Conservation (phyloP, 139 green algal genomes). For the Limnomonas spitsbergensis region DNA sequence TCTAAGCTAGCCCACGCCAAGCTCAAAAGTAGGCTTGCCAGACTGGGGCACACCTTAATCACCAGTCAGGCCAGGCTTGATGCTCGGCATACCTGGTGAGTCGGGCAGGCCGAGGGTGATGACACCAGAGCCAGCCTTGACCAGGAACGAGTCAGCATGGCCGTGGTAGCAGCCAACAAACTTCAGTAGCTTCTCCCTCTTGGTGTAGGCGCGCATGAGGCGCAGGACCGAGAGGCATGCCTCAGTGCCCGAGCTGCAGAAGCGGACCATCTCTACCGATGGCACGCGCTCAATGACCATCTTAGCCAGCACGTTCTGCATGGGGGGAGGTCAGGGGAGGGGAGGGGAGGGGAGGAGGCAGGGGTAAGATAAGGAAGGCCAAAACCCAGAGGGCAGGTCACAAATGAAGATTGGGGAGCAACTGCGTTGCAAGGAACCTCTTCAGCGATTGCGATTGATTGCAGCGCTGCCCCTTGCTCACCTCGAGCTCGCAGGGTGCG, state of each 20-base stretch:
- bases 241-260: slow-evolving; percentile 95
- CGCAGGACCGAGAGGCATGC: slow-evolving; percentile 96
- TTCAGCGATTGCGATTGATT: no score
- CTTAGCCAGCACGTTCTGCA: slow-evolving; percentile 92
- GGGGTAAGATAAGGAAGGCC: no score
- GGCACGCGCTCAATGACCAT: slow-evolving; percentile 96
- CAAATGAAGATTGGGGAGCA: no score
- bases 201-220: slow-evolving; percentile 97
- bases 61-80: neutral
- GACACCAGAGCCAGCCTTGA: slow-evolving; percentile 87
- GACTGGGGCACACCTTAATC: no score
- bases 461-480: no score
- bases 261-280: slow-evolving; percentile 98
- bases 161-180: slow-evolving; percentile 99
- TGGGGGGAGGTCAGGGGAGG: neutral
- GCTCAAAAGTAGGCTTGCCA: no score
- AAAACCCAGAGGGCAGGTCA: no score
- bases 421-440: no score
- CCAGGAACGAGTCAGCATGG: slow-evolving; percentile 93
- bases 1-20: no score
- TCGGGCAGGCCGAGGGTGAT: slow-evolving; percentile 95
- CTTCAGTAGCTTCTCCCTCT: slow-evolving; percentile 86
- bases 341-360: no score
- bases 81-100: slow-evolving; percentile 68
- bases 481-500: slow-evolving; percentile 93